These are phyloP conservation scores for Salix udensis DNA, from an alignment of 345 rosid genomes.

Conservation along the genomic window DNA sequence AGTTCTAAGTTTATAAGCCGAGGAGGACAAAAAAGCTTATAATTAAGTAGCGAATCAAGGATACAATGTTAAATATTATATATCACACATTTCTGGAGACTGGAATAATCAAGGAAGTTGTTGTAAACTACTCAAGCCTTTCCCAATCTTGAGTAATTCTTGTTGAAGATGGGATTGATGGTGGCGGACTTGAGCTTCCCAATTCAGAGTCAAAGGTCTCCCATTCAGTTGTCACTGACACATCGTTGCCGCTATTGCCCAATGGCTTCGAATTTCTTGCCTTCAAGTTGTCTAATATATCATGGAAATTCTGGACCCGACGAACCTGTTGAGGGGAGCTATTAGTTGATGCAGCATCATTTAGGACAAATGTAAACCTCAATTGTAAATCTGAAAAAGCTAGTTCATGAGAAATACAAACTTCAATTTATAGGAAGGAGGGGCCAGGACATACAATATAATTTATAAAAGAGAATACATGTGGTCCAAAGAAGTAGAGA, in stretches of 20 bases:
- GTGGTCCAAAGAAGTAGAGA: background rate
- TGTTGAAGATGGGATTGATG: conserved; percentile 46
- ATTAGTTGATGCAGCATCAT: conserved; percentile 10
- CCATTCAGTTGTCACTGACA: conserved; percentile 66
- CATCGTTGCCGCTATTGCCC: conserved; percentile 38
- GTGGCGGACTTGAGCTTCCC: conserved; percentile 71
- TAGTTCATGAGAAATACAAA: background rate
- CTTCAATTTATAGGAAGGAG: background rate
- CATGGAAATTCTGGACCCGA: conserved; percentile 69
- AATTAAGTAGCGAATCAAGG: background rate
- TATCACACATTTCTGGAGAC: conserved; percentile 4
- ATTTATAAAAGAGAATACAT: background rate
- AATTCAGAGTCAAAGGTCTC: conserved; percentile 66
- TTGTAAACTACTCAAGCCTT: conserved; percentile 51
- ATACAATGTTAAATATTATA: conserved; percentile 9
- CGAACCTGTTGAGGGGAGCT: conserved; percentile 49
- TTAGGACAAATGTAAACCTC: background rate
- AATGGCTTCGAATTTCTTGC: conserved; percentile 58
- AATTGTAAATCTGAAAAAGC: conserved; percentile 1
- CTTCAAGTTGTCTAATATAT: conserved; percentile 61
- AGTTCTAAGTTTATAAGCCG: background rate
- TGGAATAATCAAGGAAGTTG: conserved; percentile 10
- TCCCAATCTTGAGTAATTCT: conserved; percentile 63
- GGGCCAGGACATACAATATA: background rate
- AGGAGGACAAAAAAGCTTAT: background rate